A percentile compares a stretch with the other conserved stretches of the same genome.
Conservation (phyloP, 2,329 filamentous ascomycete species). For the Macrophomina tecta region DNA sequence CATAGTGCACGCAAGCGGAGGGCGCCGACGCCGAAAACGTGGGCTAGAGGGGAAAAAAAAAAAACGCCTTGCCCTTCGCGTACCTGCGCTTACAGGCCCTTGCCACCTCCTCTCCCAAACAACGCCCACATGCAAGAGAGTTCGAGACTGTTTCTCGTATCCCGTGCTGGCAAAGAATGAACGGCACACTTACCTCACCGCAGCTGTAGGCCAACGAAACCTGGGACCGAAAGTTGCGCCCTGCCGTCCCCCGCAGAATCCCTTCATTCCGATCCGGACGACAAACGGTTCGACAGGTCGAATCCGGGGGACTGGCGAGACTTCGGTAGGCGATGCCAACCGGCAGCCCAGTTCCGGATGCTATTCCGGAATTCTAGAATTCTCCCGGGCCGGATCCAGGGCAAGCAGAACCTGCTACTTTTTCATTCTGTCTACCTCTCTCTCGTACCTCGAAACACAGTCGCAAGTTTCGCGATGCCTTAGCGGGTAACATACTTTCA, state of each 20-base stretch:
- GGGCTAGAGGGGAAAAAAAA: background rate
- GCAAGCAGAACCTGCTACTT: background rate
- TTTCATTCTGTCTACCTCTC: background rate
- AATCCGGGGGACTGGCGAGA: background rate
- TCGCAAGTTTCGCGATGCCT: background rate
- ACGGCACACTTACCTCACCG: background rate
- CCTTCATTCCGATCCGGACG: conserved; percentile 6
- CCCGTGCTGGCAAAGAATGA: background rate
- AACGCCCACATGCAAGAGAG: background rate
- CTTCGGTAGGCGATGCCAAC: background rate
- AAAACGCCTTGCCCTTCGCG: background rate
- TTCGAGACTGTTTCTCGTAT: conserved; percentile 16
- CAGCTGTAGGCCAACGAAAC: background rate
- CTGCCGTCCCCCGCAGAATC: background rate
- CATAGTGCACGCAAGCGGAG: background rate
- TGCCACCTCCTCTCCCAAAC: background rate
- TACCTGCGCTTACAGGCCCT: background rate
- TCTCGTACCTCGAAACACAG: conserved; percentile 6
- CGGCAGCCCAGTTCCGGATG: background rate
- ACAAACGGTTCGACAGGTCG: conserved; percentile 3
- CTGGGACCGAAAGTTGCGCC: background rate
- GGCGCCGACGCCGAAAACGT: background rate
- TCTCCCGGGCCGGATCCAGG: background rate
- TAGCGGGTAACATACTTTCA: background rate
- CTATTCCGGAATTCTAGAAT: background rate